Percentiles rank a stretch among this genome's conserved stretches.
These are phyloP conservation scores for Chimonanthus praecox DNA, from an alignment of 164 flowering plant genomes.

Conservation along the genomic window DNA sequence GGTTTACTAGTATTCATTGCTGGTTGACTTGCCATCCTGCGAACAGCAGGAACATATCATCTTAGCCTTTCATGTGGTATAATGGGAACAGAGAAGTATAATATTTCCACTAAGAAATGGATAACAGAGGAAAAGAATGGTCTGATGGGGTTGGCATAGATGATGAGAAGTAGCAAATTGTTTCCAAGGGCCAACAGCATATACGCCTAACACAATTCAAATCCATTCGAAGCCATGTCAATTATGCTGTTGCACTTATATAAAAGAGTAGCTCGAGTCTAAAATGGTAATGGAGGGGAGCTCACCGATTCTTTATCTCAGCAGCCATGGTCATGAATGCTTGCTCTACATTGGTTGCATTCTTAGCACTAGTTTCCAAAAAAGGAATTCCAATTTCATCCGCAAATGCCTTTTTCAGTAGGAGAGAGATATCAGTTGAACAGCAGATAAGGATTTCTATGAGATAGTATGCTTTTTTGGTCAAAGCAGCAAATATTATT, in stretches of 20 bases:
- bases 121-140: neutral
- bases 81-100: neutral
- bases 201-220: neutral
- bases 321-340: conserved; percentile 40
- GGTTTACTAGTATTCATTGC: conserved; percentile 25
- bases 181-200: too few species aligned
- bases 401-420: conserved; percentile 26
- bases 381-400: conserved; percentile 37
- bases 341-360: conserved; percentile 31
- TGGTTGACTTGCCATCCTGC: conserved; percentile 41
- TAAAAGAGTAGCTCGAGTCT: neutral
- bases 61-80: neutral
- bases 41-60: neutral
- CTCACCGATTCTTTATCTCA: conserved; percentile 31
- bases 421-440: neutral
- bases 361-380: conserved; percentile 35
- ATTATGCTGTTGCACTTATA: neutral
- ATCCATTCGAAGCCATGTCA: too few species aligned
- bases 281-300: neutral
- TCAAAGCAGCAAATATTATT: neutral
- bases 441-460: neutral
- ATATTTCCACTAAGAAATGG: too few species aligned
- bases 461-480: neutral
- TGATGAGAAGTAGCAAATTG: neutral
- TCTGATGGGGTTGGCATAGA: neutral